phyloP scores from a whole-genome alignment of 805 yeast species.

The Vanderwaltozyma yarrowii region DNA sequence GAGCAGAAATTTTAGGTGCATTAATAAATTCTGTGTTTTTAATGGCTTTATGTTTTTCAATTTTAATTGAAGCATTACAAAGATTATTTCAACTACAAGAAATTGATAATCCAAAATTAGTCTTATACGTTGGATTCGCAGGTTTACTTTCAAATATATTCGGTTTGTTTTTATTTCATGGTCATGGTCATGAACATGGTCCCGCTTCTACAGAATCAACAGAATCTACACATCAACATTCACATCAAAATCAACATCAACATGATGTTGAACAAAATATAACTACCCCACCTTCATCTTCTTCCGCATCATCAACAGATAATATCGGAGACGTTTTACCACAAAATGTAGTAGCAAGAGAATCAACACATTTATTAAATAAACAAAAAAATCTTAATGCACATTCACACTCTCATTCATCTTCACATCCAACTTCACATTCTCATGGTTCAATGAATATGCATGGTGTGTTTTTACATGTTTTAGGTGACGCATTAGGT shows the following conservation, averaged over 20 bases:
- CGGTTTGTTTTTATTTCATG: conserved; percentile 82
- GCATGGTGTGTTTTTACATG: conserved; percentile 96
- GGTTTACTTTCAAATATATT: conserved; percentile 76
- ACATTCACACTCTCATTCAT: background rate
- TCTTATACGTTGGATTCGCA: conserved; percentile 69
- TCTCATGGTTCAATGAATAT: conserved; percentile 66
- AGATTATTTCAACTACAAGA: conserved; percentile 73
- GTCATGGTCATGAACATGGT: conserved; percentile 35
- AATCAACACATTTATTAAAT: conserved; percentile 29
- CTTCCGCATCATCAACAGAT: conserved; percentile 4
- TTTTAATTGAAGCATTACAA: conserved; percentile 86
- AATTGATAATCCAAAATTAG: conserved; percentile 73
- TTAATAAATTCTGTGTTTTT: conserved; percentile 86
- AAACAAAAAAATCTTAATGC: background rate
- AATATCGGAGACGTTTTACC: conserved; percentile 20
- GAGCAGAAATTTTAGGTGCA: conserved; percentile 96
- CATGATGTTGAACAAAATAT: conserved; percentile 18
- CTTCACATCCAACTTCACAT: background rate
- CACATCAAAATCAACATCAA: conserved; percentile 20
- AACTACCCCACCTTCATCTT: conserved; percentile 3
- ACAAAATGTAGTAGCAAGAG: conserved; percentile 24
- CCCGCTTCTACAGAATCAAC: conserved; percentile 4
- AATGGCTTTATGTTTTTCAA: conserved; percentile 85
- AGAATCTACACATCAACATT: conserved; percentile 1
- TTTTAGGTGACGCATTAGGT: conserved; percentile 92